A percentile compares a stretch with the other conserved stretches of the same genome.
Conservation (phyloP, 495 filamentous ascomycete species). For the Poronia punctata region DNA sequence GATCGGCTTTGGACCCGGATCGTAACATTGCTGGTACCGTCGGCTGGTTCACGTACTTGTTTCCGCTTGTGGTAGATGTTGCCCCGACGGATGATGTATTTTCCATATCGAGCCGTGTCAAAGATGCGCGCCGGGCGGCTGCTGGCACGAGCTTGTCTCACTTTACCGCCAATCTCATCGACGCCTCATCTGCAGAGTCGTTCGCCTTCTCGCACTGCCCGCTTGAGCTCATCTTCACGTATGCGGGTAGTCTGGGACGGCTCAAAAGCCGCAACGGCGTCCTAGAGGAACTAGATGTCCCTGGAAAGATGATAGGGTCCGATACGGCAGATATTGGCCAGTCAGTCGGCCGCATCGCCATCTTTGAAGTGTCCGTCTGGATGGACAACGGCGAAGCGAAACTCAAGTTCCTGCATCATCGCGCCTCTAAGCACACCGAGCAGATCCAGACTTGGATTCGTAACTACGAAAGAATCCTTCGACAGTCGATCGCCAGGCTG, state of each 20-base stretch:
- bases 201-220: constrained; percentile 47
- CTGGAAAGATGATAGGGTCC: constrained; percentile 30
- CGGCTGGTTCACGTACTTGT: constrained; percentile 44
- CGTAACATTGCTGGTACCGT: constrained; percentile 40
- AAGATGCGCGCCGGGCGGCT: constrained; percentile 31
- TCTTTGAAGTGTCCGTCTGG: constrained; percentile 58
- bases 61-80: constrained; percentile 27
- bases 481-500: constrained; percentile 43
- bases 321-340: constrained; percentile 50
- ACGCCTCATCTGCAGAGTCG: constrained; percentile 17
- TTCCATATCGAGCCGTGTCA: constrained; percentile 32
- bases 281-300: constrained; percentile 48
- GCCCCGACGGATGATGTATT: constrained; percentile 33
- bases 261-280: constrained; percentile 55
- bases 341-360: constrained; percentile 50
- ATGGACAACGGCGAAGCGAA: constrained; percentile 53
- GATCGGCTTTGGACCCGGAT: constrained; percentile 28
- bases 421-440: constrained; percentile 50
- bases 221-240: constrained; percentile 67
- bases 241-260: constrained; percentile 57
- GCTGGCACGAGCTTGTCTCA: constrained; percentile 40
- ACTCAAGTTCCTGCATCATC: constrained; percentile 59
- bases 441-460: constrained; percentile 54
- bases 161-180: constrained; percentile 31
- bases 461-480: constrained; percentile 49